Conservation (phyloP, 768 basidiomycete genomes). For the Termitomyces sp. region DNA sequence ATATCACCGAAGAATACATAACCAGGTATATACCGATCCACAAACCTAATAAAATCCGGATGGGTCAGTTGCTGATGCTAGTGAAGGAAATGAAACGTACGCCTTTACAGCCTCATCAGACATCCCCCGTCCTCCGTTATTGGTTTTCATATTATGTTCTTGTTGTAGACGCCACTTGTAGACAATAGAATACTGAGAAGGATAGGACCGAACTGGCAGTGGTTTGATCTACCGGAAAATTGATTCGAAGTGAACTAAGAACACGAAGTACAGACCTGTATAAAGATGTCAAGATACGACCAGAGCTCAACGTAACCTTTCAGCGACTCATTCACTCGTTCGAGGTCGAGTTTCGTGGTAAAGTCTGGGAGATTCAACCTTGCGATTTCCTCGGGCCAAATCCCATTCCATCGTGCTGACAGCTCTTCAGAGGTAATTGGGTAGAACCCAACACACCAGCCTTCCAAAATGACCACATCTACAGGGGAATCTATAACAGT, state of each 20-base stretch:
- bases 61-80: no score
- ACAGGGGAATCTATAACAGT: constrained; percentile 35
- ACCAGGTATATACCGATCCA: constrained; percentile 91
- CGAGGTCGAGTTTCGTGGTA: constrained; percentile 49
- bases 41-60: constrained; percentile 76
- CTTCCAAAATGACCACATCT: constrained; percentile 90
- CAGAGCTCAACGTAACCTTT: constrained; percentile 64
- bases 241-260: background rate
- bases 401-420: constrained; percentile 47
- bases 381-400: constrained; percentile 36
- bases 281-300: constrained; percentile 65
- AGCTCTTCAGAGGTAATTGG: constrained; percentile 53
- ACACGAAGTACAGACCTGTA: constrained; percentile 53
- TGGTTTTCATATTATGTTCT: constrained; percentile 83
- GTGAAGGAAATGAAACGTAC: constrained; percentile 40
- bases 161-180: constrained; percentile 90
- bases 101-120: constrained; percentile 68
- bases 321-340: constrained; percentile 62
- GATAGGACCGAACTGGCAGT: constrained; percentile 16
- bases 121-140: constrained; percentile 88
- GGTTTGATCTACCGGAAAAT: constrained; percentile 17
- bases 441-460: constrained; percentile 92
- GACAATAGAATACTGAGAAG: constrained; percentile 48
- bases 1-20: constrained; percentile 82
- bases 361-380: constrained; percentile 33